Conservation (phyloP, 2,329 filamentous ascomycete species). For the Ascosphaera pollenicola region DNA sequence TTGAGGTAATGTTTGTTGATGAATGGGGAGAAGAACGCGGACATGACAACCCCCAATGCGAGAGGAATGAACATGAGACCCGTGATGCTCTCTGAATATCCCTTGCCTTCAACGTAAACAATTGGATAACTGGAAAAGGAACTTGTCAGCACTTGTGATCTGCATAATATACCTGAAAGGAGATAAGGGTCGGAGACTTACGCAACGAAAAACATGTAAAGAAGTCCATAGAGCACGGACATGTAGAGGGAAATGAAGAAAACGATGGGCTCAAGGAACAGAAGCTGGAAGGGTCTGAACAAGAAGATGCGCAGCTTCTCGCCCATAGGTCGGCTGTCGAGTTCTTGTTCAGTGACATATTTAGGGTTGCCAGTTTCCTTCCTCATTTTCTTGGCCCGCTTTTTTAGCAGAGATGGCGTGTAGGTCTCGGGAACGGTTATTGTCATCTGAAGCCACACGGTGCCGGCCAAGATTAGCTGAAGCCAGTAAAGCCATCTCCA, state of each 20-base stretch:
- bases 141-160: neutral
- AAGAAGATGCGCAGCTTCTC: slow-evolving; percentile 56
- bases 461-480: slow-evolving; percentile 50
- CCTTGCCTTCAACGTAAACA: slow-evolving; percentile 60
- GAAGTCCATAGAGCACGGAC: slow-evolving; percentile 41
- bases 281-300: slow-evolving; percentile 61
- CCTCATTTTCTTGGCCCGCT: slow-evolving; percentile 48
- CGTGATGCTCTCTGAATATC: slow-evolving; percentile 49
- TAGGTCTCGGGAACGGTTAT: slow-evolving; percentile 88
- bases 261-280: slow-evolving; percentile 68
- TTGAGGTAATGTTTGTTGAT: slow-evolving; percentile 67
- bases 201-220: slow-evolving; percentile 30
- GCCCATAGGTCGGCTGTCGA: slow-evolving; percentile 46
- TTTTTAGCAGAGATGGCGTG: slow-evolving; percentile 52
- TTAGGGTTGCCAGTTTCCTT: slow-evolving; percentile 42
- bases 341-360: slow-evolving; percentile 60
- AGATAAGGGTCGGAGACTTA: slow-evolving; percentile 30
- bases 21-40: slow-evolving; percentile 43
- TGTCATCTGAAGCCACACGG: slow-evolving; percentile 53
- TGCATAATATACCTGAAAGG: too few relatives aligned
- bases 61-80: slow-evolving; percentile 77
- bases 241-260: slow-evolving; percentile 70
- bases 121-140: slow-evolving; percentile 21
- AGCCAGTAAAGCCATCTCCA: slow-evolving; percentile 84
- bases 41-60: slow-evolving; percentile 49